Percentiles rank a stretch among this genome's conserved stretches.
phyloP scores from a whole-genome alignment of 2,329 filamentous ascomycete species.

The Coleophoma cylindrospora region DNA sequence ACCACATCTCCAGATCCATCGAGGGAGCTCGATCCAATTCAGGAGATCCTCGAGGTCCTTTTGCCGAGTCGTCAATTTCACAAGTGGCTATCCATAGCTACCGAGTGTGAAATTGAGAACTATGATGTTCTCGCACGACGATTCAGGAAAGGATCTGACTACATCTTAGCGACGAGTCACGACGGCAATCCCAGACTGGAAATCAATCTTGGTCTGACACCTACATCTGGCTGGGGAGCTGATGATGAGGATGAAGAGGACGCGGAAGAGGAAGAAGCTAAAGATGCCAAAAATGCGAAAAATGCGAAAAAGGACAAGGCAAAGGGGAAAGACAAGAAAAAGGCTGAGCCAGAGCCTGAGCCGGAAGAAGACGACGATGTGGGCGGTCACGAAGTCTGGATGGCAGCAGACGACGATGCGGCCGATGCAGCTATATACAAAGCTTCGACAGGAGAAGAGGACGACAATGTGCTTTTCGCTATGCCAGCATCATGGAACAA shows the following conservation, averaged over 20 bases:
- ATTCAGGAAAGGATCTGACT: constrained; percentile 84
- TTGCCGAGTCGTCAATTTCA: constrained; percentile 82
- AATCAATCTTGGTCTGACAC: constrained; percentile 81
- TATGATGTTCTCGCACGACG: constrained; percentile 77
- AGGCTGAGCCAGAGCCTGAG: constrained; percentile 20
- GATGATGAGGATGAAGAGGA: constrained; percentile 50
- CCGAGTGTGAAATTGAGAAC: constrained; percentile 66
- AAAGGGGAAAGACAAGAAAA: neutral
- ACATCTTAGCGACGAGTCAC: constrained; percentile 86
- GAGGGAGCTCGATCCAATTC: constrained; percentile 52
- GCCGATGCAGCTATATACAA: constrained; percentile 86
- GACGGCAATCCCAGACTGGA: constrained; percentile 75
- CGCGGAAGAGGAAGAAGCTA: constrained; percentile 28
- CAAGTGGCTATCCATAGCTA: constrained; percentile 83
- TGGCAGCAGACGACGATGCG: constrained; percentile 78
- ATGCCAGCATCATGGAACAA: constrained; percentile 80
- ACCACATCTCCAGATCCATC: constrained; percentile 27
- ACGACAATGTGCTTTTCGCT: constrained; percentile 67
- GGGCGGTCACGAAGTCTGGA: constrained; percentile 84
- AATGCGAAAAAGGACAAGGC: constrained; percentile 23
- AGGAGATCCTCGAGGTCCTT: constrained; percentile 75
- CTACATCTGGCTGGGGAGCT: constrained; percentile 78
- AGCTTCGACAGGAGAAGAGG: constrained; percentile 59
- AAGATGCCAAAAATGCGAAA: constrained; percentile 11
- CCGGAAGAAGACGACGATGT: constrained; percentile 45